Conservation (phyloP, 169 alveolate species). For the Cryptosporidium bovis region DNA sequence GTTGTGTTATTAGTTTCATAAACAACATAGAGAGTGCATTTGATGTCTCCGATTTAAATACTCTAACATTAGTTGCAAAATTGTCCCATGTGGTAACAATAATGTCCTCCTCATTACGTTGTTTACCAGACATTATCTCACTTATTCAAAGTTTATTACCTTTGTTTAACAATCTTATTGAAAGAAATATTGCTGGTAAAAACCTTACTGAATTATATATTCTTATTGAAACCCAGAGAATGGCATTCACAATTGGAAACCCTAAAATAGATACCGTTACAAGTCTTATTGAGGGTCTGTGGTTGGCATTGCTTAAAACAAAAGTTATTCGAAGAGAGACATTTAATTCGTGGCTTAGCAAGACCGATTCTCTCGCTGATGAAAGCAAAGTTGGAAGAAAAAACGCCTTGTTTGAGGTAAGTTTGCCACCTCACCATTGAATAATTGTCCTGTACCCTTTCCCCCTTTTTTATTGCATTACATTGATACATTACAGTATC, state of each 20-base stretch:
- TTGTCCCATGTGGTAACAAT: conserved; percentile 25
- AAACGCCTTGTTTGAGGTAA: conserved; percentile 73
- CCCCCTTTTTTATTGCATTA: too few relatives aligned
- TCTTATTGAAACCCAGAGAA: conserved; percentile 60
- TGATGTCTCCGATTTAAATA: neutral
- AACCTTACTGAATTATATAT: conserved; percentile 29
- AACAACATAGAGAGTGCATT: neutral
- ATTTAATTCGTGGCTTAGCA: conserved; percentile 39
- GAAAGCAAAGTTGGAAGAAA: conserved; percentile 67
- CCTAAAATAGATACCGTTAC: conserved; percentile 62
- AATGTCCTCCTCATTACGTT: conserved; percentile 23
- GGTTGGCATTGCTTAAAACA: conserved; percentile 42
- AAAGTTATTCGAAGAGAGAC: conserved; percentile 6
- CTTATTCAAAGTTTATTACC: conserved; percentile 30
- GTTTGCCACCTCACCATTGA: neutral
- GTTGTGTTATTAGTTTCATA: neutral
- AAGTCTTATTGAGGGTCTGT: conserved; percentile 45
- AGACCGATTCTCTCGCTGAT: conserved; percentile 26
- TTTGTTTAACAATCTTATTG: conserved; percentile 11
- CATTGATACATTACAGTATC: too few relatives aligned
- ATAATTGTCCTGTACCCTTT: too few relatives aligned
- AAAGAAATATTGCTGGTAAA: conserved; percentile 26
- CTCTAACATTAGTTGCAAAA: conserved; percentile 30
- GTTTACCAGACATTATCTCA: conserved; percentile 15
- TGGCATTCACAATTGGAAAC: conserved; percentile 43